Percentiles rank a stretch among this genome's conserved stretches.
Conservation (phyloP, 106 monocot genomes). For the Platanthera zijinensis region DNA sequence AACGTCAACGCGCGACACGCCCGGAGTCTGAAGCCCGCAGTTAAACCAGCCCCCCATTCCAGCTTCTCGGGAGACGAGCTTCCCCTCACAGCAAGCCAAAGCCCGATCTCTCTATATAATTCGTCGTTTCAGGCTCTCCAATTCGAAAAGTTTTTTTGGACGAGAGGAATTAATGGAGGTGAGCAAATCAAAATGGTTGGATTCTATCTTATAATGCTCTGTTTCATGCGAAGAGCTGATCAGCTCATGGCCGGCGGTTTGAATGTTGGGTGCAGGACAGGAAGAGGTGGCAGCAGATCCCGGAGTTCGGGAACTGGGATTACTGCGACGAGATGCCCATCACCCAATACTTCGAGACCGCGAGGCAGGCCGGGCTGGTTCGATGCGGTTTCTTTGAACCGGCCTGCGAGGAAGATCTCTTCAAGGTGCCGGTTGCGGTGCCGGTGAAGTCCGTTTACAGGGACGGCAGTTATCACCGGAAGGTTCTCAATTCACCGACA, state of each 20-base stretch:
- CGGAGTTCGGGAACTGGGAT: slow-evolving; percentile 30
- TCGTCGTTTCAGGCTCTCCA: background rate
- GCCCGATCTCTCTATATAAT: background rate
- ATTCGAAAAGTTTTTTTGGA: no score
- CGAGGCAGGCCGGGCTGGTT: slow-evolving; percentile 22
- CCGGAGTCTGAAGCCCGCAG: background rate
- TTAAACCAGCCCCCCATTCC: background rate
- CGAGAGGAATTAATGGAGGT: slow-evolving; percentile 7
- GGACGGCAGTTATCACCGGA: background rate
- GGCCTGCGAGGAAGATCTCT: slow-evolving; percentile 10
- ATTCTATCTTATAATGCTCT: background rate
- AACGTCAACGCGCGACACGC: slow-evolving; percentile 1
- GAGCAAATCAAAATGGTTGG: background rate
- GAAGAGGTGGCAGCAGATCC: slow-evolving; percentile 21
- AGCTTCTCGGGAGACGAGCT: slow-evolving; percentile 3
- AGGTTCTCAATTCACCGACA: background rate
- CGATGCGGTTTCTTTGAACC: background rate
- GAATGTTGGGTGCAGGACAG: background rate
- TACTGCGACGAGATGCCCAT: slow-evolving; percentile 22
- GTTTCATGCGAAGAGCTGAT: background rate
- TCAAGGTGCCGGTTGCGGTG: slow-evolving; percentile 12
- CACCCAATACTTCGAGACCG: slow-evolving; percentile 23
- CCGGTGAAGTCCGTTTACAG: background rate
- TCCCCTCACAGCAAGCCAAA: background rate
- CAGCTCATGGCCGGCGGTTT: background rate